Conservation (phyloP, 2,329 filamentous ascomycete species). For the Tolypocladium inflatum region DNA sequence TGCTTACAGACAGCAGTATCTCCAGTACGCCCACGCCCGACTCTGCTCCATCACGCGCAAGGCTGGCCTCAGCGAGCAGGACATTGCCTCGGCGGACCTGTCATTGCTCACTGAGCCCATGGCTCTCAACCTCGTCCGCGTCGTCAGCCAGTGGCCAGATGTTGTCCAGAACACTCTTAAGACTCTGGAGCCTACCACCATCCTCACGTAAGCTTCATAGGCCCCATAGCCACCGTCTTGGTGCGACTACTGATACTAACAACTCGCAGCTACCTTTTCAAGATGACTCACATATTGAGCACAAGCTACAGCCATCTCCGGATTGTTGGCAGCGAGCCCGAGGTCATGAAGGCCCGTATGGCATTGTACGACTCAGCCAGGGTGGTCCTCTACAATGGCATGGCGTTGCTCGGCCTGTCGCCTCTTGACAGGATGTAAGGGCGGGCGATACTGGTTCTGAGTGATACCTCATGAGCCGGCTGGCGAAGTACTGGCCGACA, state of each 20-base stretch:
- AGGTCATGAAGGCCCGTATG: slow-evolving; percentile 45
- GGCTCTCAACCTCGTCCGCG: slow-evolving; percentile 62
- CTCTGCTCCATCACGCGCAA: slow-evolving; percentile 55
- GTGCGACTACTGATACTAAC: neutral
- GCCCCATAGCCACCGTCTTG: no score
- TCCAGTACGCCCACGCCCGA: slow-evolving; percentile 75
- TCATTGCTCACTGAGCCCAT: slow-evolving; percentile 62
- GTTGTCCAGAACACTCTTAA: slow-evolving; percentile 75
- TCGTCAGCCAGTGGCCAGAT: slow-evolving; percentile 78
- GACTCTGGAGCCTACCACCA: slow-evolving; percentile 63
- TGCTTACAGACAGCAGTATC: slow-evolving; percentile 33
- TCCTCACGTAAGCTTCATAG: slow-evolving; percentile 18
- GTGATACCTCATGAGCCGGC: neutral
- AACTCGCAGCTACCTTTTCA: slow-evolving; percentile 55
- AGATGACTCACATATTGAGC: slow-evolving; percentile 74
- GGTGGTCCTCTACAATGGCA: slow-evolving; percentile 71
- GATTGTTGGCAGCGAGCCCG: slow-evolving; percentile 69
- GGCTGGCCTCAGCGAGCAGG: slow-evolving; percentile 41
- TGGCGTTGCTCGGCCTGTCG: slow-evolving; percentile 68
- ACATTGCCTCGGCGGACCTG: slow-evolving; percentile 55
- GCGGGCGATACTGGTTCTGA: neutral
- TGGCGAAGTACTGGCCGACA: neutral
- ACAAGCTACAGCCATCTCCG: slow-evolving; percentile 74
- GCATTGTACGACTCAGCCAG: slow-evolving; percentile 63
- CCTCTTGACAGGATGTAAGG: slow-evolving; percentile 51